A percentile compares a stretch with the other conserved stretches of the same genome.
These are phyloP conservation scores for Fusarium hainanense DNA, from an alignment of 2,329 filamentous ascomycete species.

Conservation along the genomic window DNA sequence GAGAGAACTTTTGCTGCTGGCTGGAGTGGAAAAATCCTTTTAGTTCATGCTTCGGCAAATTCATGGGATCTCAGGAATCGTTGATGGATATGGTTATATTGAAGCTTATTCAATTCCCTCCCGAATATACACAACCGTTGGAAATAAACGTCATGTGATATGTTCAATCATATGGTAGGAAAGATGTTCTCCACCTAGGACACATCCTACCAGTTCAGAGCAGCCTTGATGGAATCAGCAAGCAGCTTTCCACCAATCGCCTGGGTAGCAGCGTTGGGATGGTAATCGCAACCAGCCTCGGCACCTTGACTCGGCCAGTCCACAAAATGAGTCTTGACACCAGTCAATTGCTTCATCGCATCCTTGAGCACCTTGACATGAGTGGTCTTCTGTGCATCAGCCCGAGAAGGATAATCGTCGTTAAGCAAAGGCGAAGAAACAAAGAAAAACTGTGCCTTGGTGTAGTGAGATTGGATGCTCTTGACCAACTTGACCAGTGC, in stretches of 20 bases:
- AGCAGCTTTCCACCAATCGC: constrained; percentile 47
- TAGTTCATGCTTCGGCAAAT: background rate
- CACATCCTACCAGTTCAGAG: constrained; percentile 16
- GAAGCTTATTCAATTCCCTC: background rate
- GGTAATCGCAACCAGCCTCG: constrained; percentile 57
- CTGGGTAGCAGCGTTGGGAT: constrained; percentile 55
- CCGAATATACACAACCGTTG: background rate
- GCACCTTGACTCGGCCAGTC: constrained; percentile 55
- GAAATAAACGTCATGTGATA: background rate
- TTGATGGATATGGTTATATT: background rate
- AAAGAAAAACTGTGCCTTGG: constrained; percentile 54
- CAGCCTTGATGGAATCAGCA: constrained; percentile 42
- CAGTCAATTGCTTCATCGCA: constrained; percentile 48
- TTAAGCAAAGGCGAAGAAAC: constrained; percentile 54
- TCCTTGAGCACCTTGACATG: constrained; percentile 50
- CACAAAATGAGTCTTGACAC: constrained; percentile 51
- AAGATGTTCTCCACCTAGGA: fast-evolving
- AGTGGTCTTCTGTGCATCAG: constrained; percentile 53
- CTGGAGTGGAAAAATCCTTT: background rate
- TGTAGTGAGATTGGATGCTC: constrained; percentile 51
- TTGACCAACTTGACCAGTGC: constrained; percentile 40
- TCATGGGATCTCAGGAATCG: fast-evolving
- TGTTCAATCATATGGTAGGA: fast-evolving
- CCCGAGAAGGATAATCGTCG: constrained; percentile 51
- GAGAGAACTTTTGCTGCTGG: background rate